These are phyloP conservation scores for Daldinia sp. DNA, from an alignment of 2,329 filamentous ascomycete species.

Conservation along the genomic window DNA sequence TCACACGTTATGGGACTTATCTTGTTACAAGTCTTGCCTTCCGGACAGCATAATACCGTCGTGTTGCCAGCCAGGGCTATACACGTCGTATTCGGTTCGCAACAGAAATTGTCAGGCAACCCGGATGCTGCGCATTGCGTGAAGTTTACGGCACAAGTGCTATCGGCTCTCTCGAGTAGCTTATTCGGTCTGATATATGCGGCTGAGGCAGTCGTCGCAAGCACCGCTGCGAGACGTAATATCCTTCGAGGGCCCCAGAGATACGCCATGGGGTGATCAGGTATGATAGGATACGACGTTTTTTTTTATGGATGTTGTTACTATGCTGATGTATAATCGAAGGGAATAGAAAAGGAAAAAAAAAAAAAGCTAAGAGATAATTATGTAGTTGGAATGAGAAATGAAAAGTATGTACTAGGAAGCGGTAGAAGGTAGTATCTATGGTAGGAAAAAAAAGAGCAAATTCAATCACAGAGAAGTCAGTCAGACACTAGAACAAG, in stretches of 20 bases:
- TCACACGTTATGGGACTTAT: constrained; percentile 76
- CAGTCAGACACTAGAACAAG: constrained; percentile 25
- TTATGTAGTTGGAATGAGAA: constrained; percentile 6
- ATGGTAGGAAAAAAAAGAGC: constrained; percentile 36
- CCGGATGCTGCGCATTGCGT: constrained; percentile 63
- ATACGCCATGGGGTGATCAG: constrained; percentile 48
- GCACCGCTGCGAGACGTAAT: constrained; percentile 54
- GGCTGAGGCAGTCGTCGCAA: constrained; percentile 54
- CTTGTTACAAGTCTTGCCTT: constrained; percentile 65
- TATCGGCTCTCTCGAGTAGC: constrained; percentile 58
- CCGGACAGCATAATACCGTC: constrained; percentile 78
- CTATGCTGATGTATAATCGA: constrained; percentile 3
- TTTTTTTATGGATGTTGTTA: constrained; percentile 6
- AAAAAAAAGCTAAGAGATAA: constrained; percentile 9
- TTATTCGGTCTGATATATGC: constrained; percentile 52
- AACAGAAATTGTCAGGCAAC: constrained; percentile 77
- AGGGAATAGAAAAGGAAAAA: constrained; percentile 5
- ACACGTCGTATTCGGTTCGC: constrained; percentile 66
- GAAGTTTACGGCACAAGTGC: constrained; percentile 66
- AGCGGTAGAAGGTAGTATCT: constrained; percentile 28
- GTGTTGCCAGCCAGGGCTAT: constrained; percentile 71
- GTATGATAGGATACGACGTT: constrained; percentile 5
- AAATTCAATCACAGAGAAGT: constrained; percentile 42
- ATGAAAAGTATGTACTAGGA: constrained; percentile 8
- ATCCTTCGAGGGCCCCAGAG: constrained; percentile 52